A percentile compares a stretch with the other conserved stretches of the same genome.
Conservation (phyloP, 2,329 filamentous ascomycete genomes). For the Colletotrichum sp. region DNA sequence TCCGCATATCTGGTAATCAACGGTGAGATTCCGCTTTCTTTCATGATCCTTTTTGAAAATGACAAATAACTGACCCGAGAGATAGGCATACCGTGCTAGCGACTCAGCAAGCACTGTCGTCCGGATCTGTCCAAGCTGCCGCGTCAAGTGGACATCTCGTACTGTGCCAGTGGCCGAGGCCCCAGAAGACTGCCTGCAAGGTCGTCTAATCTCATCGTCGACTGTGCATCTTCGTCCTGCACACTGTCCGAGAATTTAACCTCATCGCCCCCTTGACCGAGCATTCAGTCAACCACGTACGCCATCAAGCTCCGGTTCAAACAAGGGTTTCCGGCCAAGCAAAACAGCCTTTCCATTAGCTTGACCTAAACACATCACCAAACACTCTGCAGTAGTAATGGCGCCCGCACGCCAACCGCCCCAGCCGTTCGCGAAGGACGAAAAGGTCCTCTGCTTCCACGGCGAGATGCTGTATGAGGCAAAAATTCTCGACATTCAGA, state of each 20-base stretch:
- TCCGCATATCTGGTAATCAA: background rate
- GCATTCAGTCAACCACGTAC: background rate
- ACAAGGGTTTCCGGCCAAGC: background rate
- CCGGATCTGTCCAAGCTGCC: background rate
- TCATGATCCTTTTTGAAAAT: background rate
- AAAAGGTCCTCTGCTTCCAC: constrained; percentile 96
- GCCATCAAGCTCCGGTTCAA: background rate
- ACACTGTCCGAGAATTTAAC: constrained; percentile 22
- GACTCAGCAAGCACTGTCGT: background rate
- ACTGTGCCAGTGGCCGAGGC: background rate
- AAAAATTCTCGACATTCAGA: constrained; percentile 84
- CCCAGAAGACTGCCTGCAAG: background rate
- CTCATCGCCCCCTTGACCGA: constrained; percentile 15
- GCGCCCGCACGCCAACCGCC: constrained; percentile 42
- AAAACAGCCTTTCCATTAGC: background rate
- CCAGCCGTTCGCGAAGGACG: constrained; percentile 72
- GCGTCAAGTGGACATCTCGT: background rate
- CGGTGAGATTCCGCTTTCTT: background rate
- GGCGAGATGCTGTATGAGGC: constrained; percentile 97
- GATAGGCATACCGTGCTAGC: constrained; percentile 9
- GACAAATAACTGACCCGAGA: background rate
- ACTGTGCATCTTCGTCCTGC: background rate
- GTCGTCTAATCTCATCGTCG: background rate
- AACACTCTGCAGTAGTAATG: constrained; percentile 32
- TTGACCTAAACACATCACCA: background rate